These are phyloP conservation scores for Jackrogersella minutella DNA, from an alignment of 495 filamentous ascomycete genomes.

Conservation along the genomic window DNA sequence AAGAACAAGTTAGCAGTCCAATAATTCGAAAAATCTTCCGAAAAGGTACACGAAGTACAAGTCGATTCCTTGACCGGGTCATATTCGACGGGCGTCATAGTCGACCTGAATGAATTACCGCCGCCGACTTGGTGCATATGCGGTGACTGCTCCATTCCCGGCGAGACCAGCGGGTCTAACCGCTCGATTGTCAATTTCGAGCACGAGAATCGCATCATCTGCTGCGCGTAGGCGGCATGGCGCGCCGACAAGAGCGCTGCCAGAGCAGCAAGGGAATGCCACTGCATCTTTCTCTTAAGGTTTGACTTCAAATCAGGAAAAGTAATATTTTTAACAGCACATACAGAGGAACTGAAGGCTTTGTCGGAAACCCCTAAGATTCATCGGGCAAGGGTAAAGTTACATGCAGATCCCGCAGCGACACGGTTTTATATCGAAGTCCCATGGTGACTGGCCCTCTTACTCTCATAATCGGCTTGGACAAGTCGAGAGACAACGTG, in stretches of 20 bases:
- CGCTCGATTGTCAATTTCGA: conserved; percentile 49
- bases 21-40: conserved; percentile 51
- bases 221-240: conserved; percentile 43
- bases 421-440: conserved; percentile 8
- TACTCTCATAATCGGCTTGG: neutral
- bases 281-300: conserved; percentile 44
- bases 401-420: neutral
- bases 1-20: conserved; percentile 55
- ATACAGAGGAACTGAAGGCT: neutral
- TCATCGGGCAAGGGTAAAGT: neutral
- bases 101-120: conserved; percentile 48
- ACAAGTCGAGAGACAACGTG: neutral
- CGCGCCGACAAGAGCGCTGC: too few species aligned
- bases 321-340: too few species aligned
- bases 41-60: conserved; percentile 46
- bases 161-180: conserved; percentile 49
- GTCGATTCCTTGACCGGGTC: too few species aligned
- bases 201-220: conserved; percentile 51
- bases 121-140: conserved; percentile 49
- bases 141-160: conserved; percentile 40
- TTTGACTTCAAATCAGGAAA: neutral
- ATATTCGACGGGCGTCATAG: too few species aligned
- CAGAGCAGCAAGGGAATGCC: conserved; percentile 38
- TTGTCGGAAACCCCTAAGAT: neutral
- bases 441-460: neutral